Evolutionary conservation across 2,329 filamentous ascomycete species (phyloP).

Genomic region (Blumeriella jaapii): DNA sequence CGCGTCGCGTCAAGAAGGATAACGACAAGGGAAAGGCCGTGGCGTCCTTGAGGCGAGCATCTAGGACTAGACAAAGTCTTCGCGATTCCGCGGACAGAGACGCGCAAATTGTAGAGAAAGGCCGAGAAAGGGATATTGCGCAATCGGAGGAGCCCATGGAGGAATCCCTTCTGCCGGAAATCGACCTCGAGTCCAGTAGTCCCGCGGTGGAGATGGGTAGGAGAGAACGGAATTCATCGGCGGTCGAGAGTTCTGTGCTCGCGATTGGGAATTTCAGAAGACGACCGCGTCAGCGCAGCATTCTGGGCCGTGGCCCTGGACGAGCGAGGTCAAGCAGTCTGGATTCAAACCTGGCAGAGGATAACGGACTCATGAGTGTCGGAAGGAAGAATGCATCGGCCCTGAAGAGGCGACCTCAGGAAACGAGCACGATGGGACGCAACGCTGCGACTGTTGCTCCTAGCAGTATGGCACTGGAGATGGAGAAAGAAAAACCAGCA

Average conservation of each 20-base stretch:
- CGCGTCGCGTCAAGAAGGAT: constrained; percentile 13
- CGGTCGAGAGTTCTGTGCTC: constrained; percentile 28
- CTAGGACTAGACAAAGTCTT: not conserved
- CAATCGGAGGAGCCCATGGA: constrained; percentile 1
- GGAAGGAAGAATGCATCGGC: constrained; percentile 20
- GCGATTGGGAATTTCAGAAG: constrained; percentile 44
- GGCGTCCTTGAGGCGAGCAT: not conserved
- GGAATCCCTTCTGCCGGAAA: constrained; percentile 9
- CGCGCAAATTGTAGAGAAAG: not conserved
- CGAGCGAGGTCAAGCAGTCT: constrained; percentile 25
- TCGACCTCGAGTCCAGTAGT: constrained; percentile 21
- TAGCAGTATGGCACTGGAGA: constrained; percentile 21
- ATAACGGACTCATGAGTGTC: constrained; percentile 21
- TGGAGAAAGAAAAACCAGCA: constrained; percentile 20
- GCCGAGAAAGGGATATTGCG: constrained; percentile 1
- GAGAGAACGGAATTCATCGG: constrained; percentile 18
- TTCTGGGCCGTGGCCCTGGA: constrained; percentile 17
- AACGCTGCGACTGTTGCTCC: constrained; percentile 12
- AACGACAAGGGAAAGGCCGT: constrained; percentile 15
- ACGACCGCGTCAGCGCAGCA: constrained; percentile 38
- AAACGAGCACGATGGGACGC: constrained; percentile 26
- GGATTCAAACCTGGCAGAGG: constrained; percentile 24
- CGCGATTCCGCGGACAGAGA: constrained; percentile 1
- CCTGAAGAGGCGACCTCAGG: constrained; percentile 27
- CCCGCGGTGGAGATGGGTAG: constrained; percentile 23